Evolutionary conservation across 768 basidiomycete species (phyloP), one percentile per base, ranked within the genome.

Genomic region (Tephrocybe sp.): DNA sequence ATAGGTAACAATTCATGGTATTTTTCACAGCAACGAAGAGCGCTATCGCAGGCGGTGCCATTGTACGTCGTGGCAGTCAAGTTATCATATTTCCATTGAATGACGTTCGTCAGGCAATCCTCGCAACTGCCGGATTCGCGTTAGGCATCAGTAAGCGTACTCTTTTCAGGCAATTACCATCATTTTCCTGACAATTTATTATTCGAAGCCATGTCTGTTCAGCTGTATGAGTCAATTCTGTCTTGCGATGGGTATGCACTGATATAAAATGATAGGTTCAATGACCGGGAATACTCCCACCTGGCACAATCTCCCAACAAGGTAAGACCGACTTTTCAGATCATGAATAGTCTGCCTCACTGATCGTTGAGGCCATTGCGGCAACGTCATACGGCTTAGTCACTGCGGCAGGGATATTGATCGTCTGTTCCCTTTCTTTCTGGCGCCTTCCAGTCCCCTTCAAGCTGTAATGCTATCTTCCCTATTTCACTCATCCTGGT

Each of bases 141-240:
- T 38, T 57, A 3, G 56, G 56, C 8, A 57, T 54, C 2, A 36
- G 56, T 57, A 45, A 18, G 56, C 21, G 37, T 4, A 29, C n/a
- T n/a, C 13, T 12, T 43, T 25, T 3, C 11, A 22, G 15, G 18
- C 25, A 11, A 27, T 38, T 23, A 5, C 12, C 11, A 5, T 3
- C 34, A 6, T 25, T 29, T 33, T 9, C 18, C 19, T 38, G 19
- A 38, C 37, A 18, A 7, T 19, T 38, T 6, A 9, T 18, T 4
- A 6, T 29, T 9, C 10, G 1, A 27, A 42, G 47, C 27, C 13
- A 51, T 34, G 29, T 38, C 22, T 43, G 22, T 49, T 37, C 42
- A 47, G 10, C 45, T 47, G 30, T 41, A 43, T 25, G 45, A n/a
- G 13, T 11, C 38, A 18, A 31, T 27, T 23, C 24, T 43, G 18